Evolutionary conservation across 1,284 basidiomycete species (phyloP).

Genomic region (Puccinia novopanici): DNA sequence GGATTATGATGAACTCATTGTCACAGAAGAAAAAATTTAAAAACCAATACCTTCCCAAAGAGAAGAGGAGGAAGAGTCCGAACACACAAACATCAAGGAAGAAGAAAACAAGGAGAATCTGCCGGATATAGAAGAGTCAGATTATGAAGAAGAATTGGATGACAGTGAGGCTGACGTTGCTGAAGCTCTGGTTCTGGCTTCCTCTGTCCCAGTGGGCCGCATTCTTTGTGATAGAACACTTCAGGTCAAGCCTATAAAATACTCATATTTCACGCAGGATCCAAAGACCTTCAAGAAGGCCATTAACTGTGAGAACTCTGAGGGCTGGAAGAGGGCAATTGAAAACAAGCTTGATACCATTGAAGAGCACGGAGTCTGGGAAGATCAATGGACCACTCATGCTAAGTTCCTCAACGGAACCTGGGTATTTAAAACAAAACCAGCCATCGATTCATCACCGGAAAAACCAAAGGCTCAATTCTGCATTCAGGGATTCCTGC

Average conservation of each 20-base stretch:
- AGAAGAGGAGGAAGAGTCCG: background rate
- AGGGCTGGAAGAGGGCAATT: background rate
- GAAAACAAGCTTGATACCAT: background rate
- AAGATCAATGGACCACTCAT: too few relatives aligned
- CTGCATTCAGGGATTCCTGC: constrained; percentile 62
- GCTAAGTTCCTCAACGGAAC: constrained; percentile 54
- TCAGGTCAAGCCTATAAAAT: too few relatives aligned
- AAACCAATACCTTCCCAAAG: background rate
- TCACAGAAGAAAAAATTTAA: too few relatives aligned
- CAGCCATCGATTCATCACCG: constrained; percentile 58
- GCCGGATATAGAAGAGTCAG: background rate
- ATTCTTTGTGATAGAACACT: background rate
- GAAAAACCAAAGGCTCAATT: constrained; percentile 60
- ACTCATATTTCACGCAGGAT: background rate
- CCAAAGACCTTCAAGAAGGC: constrained; percentile 1
- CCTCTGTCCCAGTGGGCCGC: too few relatives aligned
- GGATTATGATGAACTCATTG: background rate
- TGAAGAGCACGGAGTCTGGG: background rate
- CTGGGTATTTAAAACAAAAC: constrained; percentile 62
- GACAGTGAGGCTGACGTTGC: background rate
- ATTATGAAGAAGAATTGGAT: background rate
- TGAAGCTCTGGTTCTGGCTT: background rate
- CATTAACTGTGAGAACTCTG: background rate
- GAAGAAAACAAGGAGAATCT: too few relatives aligned
- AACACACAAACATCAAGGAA: background rate